Base-by-base conservation (phyloP, 2,329 filamentous ascomycete species). In the Phyllosticta paracitricarpa region DNA sequence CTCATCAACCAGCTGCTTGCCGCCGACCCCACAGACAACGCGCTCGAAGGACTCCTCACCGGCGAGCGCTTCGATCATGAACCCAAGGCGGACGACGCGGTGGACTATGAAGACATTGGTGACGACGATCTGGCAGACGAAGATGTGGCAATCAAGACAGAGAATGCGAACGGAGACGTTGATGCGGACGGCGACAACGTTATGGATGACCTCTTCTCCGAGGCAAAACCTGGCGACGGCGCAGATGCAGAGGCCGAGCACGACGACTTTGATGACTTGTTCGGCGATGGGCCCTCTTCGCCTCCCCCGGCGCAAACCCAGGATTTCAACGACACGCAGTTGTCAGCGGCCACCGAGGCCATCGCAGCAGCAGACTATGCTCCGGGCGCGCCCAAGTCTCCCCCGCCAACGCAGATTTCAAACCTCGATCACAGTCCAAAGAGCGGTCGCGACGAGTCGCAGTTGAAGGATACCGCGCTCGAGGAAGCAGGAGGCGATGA, bases 111-210 rank as follows among this genome's bases (percentile, higher is more conserved):
- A 71, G 90, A 96, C 70, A 92, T 97, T 64, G 88, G 88, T 66
- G 93, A 97, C 71, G 91, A 95, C 70, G 92, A 97, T 65, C 81
- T 96, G 7, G 88, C 91, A 10, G 90, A 94, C 6, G 90, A 89
- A 63, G 82, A 86, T 62, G 65, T 63, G 33, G 57, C 52, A 53
- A 66, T n/a, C 65, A 63, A 24, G 24, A 61, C 67, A 17, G 62
- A 59, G 30, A 68, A 65, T 51, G 67, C 63, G 54, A 67, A 66
- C 33, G 65, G 62, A 30, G 62, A 65, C 40, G 60, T 66, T 7
- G 68, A 65, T 6, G 73, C 70, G 54, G 72, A 71, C 14, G 71
- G 67, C 6, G 72, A 70, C 1, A 60, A 40, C 22, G 22, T 61
- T 28, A 60, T 72, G 57, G 67, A 72, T 55, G 70, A 68, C 14